A percentile compares a stretch with the other conserved stretches of the same genome.
Evolutionary conservation across 805 yeast species (phyloP).

Genomic region (Candida broadrunensis): DNA sequence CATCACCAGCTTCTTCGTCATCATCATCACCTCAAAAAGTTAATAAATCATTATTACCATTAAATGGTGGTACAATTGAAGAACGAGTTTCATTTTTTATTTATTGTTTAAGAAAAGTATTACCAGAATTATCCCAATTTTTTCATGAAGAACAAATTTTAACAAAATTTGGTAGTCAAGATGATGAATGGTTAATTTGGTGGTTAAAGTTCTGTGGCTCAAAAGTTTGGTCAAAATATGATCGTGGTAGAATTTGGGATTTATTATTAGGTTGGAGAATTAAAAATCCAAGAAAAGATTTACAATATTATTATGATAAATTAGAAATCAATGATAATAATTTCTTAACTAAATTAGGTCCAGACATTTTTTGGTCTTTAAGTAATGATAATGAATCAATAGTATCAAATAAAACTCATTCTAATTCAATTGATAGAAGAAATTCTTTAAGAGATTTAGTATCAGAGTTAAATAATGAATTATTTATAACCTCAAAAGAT

Average conservation of each 20-base stretch:
- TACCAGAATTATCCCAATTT: conserved; percentile 76
- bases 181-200: conserved; percentile 91
- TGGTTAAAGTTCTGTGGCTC: conserved; percentile 93
- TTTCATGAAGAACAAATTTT: conserved; percentile 79
- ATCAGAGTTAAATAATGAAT: conserved; percentile 20
- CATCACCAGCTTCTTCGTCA: neutral
- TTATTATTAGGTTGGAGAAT: conserved; percentile 72
- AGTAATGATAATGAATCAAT: neutral
- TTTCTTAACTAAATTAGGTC: conserved; percentile 42
- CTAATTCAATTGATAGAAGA: conserved; percentile 4
- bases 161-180: conserved; percentile 52
- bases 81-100: conserved; percentile 69
- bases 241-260: conserved; percentile 91
- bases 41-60: conserved; percentile 39
- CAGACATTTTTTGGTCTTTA: conserved; percentile 61
- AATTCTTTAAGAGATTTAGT: conserved; percentile 32
- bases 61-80: conserved; percentile 62
- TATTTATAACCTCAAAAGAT: neutral
- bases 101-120: conserved; percentile 53
- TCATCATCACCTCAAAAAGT: conserved; percentile 15
- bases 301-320: conserved; percentile 28
- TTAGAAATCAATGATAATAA: conserved; percentile 30
- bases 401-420: neutral
- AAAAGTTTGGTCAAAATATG: conserved; percentile 75
- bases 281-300: conserved; percentile 25